Evolutionary conservation across 1,284 basidiomycete species (phyloP).

Genomic region (Apiotrichum sp.): DNA sequence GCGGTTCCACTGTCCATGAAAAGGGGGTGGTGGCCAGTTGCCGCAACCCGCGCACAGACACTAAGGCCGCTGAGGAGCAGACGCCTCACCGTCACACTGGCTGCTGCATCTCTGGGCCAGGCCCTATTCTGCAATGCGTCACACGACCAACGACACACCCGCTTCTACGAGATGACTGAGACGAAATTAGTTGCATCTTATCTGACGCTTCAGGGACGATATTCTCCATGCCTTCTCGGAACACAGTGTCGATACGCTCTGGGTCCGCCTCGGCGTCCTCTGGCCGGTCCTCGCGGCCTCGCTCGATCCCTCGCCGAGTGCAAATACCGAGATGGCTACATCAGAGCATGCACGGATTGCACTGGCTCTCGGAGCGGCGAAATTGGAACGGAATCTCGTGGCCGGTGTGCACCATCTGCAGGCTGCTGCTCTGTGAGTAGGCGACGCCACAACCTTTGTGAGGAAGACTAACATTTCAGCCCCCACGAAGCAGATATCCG

Average conservation of each 20-base stretch:
- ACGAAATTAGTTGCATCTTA: background rate
- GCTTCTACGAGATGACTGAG: background rate
- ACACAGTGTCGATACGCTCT: constrained; percentile 5
- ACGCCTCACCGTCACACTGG: no score
- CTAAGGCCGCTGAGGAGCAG: background rate
- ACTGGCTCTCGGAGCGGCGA: constrained; percentile 27
- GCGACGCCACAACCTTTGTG: background rate
- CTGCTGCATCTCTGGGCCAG: no score
- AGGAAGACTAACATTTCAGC: constrained; percentile 7
- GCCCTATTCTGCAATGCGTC: background rate
- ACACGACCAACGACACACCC: background rate
- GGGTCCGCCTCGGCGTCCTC: background rate
- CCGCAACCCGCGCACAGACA: background rate
- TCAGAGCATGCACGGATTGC: constrained; percentile 21
- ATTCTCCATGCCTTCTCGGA: constrained; percentile 19
- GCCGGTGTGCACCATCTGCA: constrained; percentile 33
- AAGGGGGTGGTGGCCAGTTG: background rate
- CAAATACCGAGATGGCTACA: background rate
- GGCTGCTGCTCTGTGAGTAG: constrained; percentile 23
- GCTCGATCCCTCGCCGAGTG: constrained; percentile 2
- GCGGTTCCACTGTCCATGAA: no score
- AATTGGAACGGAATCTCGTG: constrained; percentile 38
- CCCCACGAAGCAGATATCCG: constrained; percentile 29
- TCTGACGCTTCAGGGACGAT: constrained; percentile 12
- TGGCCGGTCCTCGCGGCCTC: constrained; percentile 8